Evolutionary conservation across 2,329 filamentous ascomycete genomes (phyloP).

Genomic region (Plenodomus biglobosus): DNA sequence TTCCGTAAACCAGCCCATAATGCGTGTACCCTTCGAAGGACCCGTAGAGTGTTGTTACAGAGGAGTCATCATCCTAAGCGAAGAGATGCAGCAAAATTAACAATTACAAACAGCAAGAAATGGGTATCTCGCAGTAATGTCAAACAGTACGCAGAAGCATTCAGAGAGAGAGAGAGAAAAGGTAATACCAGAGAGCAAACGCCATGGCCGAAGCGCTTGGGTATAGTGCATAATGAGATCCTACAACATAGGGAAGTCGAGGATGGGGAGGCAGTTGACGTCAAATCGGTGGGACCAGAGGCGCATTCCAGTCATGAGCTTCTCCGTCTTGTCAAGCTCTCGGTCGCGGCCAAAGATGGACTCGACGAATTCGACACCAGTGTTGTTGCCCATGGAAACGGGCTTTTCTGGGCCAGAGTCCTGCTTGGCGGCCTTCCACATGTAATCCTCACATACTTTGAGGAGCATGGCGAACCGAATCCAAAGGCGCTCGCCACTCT

Average conservation of each 20-base stretch:
- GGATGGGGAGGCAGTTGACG: constrained; percentile 90
- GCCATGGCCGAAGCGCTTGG: constrained; percentile 31
- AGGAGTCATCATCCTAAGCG: constrained; percentile 32
- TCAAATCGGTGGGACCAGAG: constrained; percentile 94
- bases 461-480: constrained; percentile 82
- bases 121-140: constrained; percentile 45
- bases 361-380: constrained; percentile 92
- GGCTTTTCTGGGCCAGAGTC: constrained; percentile 63
- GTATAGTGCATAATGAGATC: constrained; percentile 13
- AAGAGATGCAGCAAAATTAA: constrained; percentile 43
- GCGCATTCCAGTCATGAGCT: constrained; percentile 84
- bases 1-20: constrained; percentile 41
- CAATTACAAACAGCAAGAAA: constrained; percentile 40
- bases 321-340: constrained; percentile 86
- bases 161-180: constrained; percentile 14
- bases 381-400: constrained; percentile 79
- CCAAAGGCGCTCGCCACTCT: constrained; percentile 82
- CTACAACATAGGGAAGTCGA: constrained; percentile 56
- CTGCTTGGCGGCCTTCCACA: constrained; percentile 83
- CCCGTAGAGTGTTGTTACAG: constrained; percentile 38
- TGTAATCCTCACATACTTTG: constrained; percentile 89
- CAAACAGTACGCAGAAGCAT: constrained; percentile 30
- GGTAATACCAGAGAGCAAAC: constrained; percentile 26
- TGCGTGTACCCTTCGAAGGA: constrained; percentile 33
- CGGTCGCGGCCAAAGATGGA: constrained; percentile 91